Evolutionary conservation across 352 stramenopile species (phyloP).

Genomic region (Elongisporangium prolatum): DNA sequence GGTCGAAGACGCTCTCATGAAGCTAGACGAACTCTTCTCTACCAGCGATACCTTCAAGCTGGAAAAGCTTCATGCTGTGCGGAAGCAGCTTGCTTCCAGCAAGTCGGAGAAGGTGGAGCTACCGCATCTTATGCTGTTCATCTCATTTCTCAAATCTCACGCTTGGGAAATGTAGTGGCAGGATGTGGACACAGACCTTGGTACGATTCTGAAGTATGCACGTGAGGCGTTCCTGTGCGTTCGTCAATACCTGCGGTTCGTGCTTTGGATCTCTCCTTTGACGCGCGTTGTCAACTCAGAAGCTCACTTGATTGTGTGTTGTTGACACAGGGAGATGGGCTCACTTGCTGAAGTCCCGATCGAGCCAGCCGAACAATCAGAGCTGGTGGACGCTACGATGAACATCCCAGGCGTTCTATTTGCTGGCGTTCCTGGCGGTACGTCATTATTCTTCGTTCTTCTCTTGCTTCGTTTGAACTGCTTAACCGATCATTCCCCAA

Average conservation of each 20-base stretch:
- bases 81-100: conserved; percentile 5
- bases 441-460: background rate
- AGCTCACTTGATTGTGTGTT: background rate
- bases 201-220: conserved; percentile 43
- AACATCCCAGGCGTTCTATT: conserved; percentile 91
- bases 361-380: conserved; percentile 90
- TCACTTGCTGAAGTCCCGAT: conserved; percentile 86
- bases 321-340: conserved; percentile 76
- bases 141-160: background rate
- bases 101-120: conserved; percentile 18
- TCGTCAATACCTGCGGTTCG: conserved; percentile 75
- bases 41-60: background rate
- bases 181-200: conserved; percentile 23
- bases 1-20: conserved; percentile 21
- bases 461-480: background rate
- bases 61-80: background rate
- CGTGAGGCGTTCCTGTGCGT: conserved; percentile 72
- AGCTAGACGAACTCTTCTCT: conserved; percentile 8
- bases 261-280: background rate
- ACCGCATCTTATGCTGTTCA: background rate
- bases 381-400: conserved; percentile 91
- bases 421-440: conserved; percentile 91
- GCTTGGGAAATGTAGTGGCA: conserved; percentile 31
- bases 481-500: too few species aligned
- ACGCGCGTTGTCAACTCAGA: background rate